Percentiles rank a stretch among this genome's conserved stretches.
Conservation (phyloP, 192 early-diverging fungal genomes). For the Haplosporangium gracile region DNA sequence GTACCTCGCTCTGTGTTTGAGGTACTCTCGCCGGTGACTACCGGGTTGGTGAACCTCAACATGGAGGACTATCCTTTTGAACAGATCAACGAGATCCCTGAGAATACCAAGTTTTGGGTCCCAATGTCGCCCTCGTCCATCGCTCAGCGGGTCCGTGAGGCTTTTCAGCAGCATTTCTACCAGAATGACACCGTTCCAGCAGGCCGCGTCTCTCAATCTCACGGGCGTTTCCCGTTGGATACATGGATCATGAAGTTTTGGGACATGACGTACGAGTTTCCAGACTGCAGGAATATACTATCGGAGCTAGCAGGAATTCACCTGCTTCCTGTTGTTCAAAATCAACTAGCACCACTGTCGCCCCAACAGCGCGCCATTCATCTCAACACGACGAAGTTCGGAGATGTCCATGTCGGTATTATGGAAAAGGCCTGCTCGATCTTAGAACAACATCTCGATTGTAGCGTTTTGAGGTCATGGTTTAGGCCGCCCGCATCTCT, state of each 20-base stretch:
- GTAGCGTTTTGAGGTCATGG: background rate
- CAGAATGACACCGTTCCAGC: background rate
- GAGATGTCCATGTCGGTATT: background rate
- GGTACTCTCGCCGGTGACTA: slow-evolving; percentile 3
- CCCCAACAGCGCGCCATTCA: background rate
- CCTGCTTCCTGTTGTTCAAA: slow-evolving; percentile 1
- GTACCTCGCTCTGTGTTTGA: background rate
- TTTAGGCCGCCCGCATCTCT: background rate
- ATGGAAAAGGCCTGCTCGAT: background rate
- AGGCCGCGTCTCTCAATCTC: background rate
- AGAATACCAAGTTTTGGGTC: slow-evolving; percentile 4
- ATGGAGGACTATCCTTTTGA: background rate
- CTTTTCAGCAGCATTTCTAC: background rate
- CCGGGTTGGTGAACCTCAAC: slow-evolving; percentile 5
- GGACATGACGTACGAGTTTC: background rate
- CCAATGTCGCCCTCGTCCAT: background rate
- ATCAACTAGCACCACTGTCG: slow-evolving; percentile 13
- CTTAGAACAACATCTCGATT: slow-evolving; percentile 11
- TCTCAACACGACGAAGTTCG: background rate
- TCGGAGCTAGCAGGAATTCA: background rate
- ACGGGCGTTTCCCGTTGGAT: background rate
- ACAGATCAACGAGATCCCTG: background rate
- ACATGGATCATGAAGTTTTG: slow-evolving; percentile 28
- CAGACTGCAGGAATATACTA: background rate
- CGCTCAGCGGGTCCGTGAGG: background rate